These are phyloP conservation scores for Leccinellum albellum DNA, from an alignment of 768 basidiomycete species.

Conservation along the genomic window DNA sequence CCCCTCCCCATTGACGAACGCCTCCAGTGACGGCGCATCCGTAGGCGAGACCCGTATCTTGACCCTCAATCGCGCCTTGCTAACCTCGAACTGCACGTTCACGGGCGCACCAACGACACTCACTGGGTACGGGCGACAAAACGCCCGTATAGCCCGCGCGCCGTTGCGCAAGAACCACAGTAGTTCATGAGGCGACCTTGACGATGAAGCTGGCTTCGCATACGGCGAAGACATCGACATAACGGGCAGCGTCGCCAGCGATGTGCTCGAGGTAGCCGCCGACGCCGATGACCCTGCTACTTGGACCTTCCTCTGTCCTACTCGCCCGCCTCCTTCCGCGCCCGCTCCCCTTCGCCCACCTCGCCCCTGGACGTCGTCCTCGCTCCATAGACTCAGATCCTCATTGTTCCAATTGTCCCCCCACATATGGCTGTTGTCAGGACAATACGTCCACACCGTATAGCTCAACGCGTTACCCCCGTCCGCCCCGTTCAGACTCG, in stretches of 20 bases:
- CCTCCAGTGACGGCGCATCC: slow-evolving; percentile 38
- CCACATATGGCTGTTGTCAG: slow-evolving; percentile 81
- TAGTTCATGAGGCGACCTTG: slow-evolving; percentile 9
- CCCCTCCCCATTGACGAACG: background rate
- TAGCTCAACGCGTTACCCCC: slow-evolving; percentile 72
- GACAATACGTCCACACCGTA: slow-evolving; percentile 87
- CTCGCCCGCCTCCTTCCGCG: background rate
- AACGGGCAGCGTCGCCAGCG: slow-evolving; percentile 19
- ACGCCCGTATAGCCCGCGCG: slow-evolving; percentile 79
- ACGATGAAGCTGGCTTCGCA: background rate
- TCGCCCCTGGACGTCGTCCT: slow-evolving; percentile 54
- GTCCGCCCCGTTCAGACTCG: slow-evolving; percentile 74
- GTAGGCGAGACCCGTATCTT: slow-evolving; percentile 58
- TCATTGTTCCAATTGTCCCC: slow-evolving; percentile 98
- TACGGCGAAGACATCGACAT: slow-evolving; percentile 9
- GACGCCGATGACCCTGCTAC: slow-evolving; percentile 6
- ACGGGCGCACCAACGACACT: slow-evolving; percentile 66
- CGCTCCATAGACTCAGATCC: slow-evolving; percentile 86
- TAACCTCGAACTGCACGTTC: slow-evolving; percentile 73
- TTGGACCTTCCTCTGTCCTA: no score
- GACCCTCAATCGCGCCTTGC: slow-evolving; percentile 65
- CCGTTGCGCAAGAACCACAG: slow-evolving; percentile 78
- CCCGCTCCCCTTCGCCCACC: background rate
- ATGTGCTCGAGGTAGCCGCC: slow-evolving; percentile 14
- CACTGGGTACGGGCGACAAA: slow-evolving; percentile 78